Evolutionary conservation across 1,284 basidiomycete species (phyloP), one percentile per base, ranked within the genome.

Genomic region (Neolentinus lepideus): DNA sequence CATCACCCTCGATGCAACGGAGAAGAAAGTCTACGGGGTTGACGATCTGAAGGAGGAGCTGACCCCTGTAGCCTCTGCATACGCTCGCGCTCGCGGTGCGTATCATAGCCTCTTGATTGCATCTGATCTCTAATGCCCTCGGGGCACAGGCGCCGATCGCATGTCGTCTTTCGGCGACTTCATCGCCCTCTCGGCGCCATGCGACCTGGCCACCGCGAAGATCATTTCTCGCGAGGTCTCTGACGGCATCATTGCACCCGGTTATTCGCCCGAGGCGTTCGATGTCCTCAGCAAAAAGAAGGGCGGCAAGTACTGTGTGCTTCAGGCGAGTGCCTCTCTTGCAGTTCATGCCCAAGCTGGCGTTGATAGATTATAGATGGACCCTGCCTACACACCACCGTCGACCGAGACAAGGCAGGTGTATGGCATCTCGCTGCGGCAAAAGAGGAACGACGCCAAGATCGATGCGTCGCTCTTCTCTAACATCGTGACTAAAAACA

Each of bases 141-240:
- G 36, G 19, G 12, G 48, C 57, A 12, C 62, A 90, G 88, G 94
- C 61, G 97, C 96, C 19, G 97, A 99, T 72, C 88, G 96, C 56
- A 99, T 99, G 96, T 98, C 94, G 1, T 98, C 94, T 3, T 99
- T 99, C 68, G 96, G 96, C 24, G 97, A 99, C 76, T 97, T 99
- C 70, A 96, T 99, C 66, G 96, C 94, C 1, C 81, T 99, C 12
- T 97, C 94, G 24, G 88, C 92, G 55, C 84, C 85, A 33, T 97
- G 94, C 72, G 97, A 99, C 70, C 79, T 93, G 33, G 88, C 92
- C 2, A 99, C 96, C 10, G 96, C 96, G 53, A 87, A 86, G 63
- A 97, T 99, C 69, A 98, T 99, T 70, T 95, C 93, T 19, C 84
- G 97, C 25, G 96, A 99, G 70, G 96, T 99, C 6, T 98, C 94